Evolutionary conservation across 179 eudicot species (phyloP).

Genomic region (Gypsophila paniculata): DNA sequence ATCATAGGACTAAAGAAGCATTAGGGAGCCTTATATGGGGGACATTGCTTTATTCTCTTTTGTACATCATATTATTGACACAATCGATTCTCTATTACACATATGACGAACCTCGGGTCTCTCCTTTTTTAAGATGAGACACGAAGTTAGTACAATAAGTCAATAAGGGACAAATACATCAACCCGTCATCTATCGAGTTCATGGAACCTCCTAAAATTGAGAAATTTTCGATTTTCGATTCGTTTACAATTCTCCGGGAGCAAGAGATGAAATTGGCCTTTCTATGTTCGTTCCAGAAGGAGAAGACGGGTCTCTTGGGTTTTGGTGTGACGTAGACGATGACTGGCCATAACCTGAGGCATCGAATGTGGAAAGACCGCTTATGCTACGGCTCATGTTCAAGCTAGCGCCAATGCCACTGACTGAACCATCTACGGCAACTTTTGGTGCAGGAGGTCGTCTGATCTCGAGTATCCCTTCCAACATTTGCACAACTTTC

Average conservation of each 20-base stretch:
- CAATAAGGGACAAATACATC: too few relatives aligned
- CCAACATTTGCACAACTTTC: slow-evolving; percentile 87
- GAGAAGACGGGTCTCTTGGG: slow-evolving; percentile 27
- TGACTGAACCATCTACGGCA: slow-evolving; percentile 35
- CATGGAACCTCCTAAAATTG: too few relatives aligned
- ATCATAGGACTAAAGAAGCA: neutral
- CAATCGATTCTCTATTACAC: too few relatives aligned
- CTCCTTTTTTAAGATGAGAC: too few relatives aligned
- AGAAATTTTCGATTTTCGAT: too few relatives aligned
- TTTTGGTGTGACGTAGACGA: slow-evolving; percentile 48
- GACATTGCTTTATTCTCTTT: neutral
- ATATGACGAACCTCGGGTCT: too few relatives aligned
- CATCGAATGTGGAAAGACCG: slow-evolving; percentile 35
- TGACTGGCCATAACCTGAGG: slow-evolving; percentile 43
- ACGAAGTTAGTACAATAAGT: too few relatives aligned
- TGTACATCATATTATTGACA: too few relatives aligned
- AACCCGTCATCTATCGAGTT: too few relatives aligned
- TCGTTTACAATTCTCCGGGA: neutral
- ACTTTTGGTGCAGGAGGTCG: slow-evolving; percentile 62
- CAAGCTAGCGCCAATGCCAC: slow-evolving; percentile 40
- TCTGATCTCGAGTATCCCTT: slow-evolving; percentile 65
- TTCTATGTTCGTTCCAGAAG: slow-evolving; percentile 36
- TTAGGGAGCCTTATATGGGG: neutral
- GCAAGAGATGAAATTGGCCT: slow-evolving; percentile 35
- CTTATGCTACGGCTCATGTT: slow-evolving; percentile 32